phyloP scores from a whole-genome alignment of 345 rosid genomes.

The Turritis glabra region DNA sequence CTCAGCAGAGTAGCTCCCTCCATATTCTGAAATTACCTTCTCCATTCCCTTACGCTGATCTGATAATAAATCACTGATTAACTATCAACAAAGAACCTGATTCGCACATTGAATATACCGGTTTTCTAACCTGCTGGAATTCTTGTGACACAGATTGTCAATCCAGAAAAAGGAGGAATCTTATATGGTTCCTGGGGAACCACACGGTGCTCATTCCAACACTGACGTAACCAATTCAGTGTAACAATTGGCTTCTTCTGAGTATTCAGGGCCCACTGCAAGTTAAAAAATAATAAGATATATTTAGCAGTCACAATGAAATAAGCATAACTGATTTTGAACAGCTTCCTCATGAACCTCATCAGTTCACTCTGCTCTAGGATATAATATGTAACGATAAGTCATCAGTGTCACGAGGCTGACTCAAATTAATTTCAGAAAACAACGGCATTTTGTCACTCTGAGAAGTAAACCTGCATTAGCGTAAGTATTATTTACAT shows the following conservation, averaged over 20 bases:
- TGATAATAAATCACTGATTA: slow-evolving; percentile 44
- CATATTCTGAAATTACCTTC: slow-evolving; percentile 60
- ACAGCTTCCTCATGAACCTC: slow-evolving; percentile 31
- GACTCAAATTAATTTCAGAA: slow-evolving; percentile 12
- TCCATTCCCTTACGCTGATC: slow-evolving; percentile 80
- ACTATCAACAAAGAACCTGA: slow-evolving; percentile 30
- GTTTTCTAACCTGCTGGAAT: slow-evolving; percentile 61
- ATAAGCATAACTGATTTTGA: slow-evolving; percentile 17
- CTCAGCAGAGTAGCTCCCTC: slow-evolving; percentile 85
- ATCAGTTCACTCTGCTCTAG: slow-evolving; percentile 15
- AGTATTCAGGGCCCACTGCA: slow-evolving; percentile 87
- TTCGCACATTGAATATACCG: slow-evolving; percentile 16
- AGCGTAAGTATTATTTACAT: slow-evolving; percentile 8
- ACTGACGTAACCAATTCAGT: slow-evolving; percentile 76
- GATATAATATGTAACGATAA: background rate
- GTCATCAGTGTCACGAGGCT: slow-evolving; percentile 8
- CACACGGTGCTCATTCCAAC: slow-evolving; percentile 93
- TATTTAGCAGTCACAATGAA: slow-evolving; percentile 1
- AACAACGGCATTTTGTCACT: slow-evolving; percentile 8
- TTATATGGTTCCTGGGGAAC: slow-evolving; percentile 86
- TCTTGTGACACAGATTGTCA: slow-evolving; percentile 79
- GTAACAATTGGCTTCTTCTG: slow-evolving; percentile 83
- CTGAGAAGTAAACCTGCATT: background rate
- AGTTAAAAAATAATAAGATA: slow-evolving; percentile 14
- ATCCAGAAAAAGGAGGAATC: slow-evolving; percentile 91